Conservation (phyloP, 176 grass and related monocot genomes). For the Oryza brachyantha region DNA sequence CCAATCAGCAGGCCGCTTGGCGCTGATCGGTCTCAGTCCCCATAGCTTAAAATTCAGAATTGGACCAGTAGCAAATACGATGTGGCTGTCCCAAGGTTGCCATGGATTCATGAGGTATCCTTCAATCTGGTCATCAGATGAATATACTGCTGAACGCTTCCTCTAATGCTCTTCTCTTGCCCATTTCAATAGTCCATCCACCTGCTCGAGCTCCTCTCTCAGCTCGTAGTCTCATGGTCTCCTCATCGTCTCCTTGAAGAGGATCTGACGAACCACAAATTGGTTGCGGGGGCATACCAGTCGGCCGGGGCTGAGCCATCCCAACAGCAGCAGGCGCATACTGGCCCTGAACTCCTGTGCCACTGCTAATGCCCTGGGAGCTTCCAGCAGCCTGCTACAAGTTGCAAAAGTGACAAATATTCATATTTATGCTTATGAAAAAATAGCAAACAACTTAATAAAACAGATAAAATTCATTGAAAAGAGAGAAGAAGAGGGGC, state of each 20-base stretch:
- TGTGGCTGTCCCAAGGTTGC: not conserved
- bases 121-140: constrained; percentile 43
- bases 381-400: constrained; percentile 58
- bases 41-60: not conserved
- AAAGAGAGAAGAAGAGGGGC: constrained; percentile 10
- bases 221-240: constrained; percentile 51
- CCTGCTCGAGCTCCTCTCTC: constrained; percentile 74
- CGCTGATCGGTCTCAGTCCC: not conserved
- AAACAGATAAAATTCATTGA: not conserved
- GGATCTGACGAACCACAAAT: constrained; percentile 41
- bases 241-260: constrained; percentile 72
- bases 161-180: constrained; percentile 80
- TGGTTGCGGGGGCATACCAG: constrained; percentile 56
- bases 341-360: constrained; percentile 59
- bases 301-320: constrained; percentile 71
- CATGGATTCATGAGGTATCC: not conserved
- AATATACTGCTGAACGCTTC: constrained; percentile 84
- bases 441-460: not conserved
- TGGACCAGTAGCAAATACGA: not conserved
- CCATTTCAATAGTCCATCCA: constrained; percentile 78
- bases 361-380: constrained; percentile 61
- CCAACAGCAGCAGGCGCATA: constrained; percentile 70
- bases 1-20: not conserved
- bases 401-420: constrained; percentile 21
- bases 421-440: constrained; percentile 8